Conservation (phyloP, 176 grass and related monocot species). For the Microstegium vimineum region DNA sequence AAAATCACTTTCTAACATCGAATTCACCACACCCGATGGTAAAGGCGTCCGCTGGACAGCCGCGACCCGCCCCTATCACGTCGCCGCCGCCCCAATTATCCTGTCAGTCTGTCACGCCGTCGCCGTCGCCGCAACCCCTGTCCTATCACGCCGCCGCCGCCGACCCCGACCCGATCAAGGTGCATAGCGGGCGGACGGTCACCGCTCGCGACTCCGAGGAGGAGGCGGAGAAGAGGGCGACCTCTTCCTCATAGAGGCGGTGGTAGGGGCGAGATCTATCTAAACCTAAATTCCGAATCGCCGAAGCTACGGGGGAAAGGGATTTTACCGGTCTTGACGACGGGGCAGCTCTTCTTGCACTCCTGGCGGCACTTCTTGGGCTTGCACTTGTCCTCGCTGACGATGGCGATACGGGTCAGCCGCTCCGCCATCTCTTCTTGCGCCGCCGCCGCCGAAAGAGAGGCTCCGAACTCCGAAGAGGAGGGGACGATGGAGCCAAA, state of each 20-base stretch:
- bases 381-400: conserved; percentile 88
- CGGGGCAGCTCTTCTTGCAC: conserved; percentile 98
- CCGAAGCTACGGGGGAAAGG: background rate
- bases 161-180: background rate
- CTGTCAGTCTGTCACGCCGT: no score
- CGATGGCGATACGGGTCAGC: conserved; percentile 84
- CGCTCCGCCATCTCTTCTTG: conserved; percentile 64
- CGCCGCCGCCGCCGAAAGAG: background rate
- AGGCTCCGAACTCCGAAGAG: background rate
- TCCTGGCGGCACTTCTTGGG: conserved; percentile 97
- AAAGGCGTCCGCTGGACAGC: background rate
- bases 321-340: conserved; percentile 76
- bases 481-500: background rate
- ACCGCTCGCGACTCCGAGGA: background rate
- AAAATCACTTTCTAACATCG: background rate
- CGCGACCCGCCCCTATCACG: no score
- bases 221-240: background rate
- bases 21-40: background rate
- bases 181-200: background rate
- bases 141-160: no score
- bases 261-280: background rate
- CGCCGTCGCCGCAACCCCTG: no score
- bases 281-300: conserved; percentile 8
- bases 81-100: no score
- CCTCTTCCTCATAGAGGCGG: background rate